A percentile compares a stretch with the other conserved stretches of the same genome.
phyloP scores from a whole-genome alignment of 2,329 filamentous ascomycete genomes.

The Verticillium zaregamsianum region DNA sequence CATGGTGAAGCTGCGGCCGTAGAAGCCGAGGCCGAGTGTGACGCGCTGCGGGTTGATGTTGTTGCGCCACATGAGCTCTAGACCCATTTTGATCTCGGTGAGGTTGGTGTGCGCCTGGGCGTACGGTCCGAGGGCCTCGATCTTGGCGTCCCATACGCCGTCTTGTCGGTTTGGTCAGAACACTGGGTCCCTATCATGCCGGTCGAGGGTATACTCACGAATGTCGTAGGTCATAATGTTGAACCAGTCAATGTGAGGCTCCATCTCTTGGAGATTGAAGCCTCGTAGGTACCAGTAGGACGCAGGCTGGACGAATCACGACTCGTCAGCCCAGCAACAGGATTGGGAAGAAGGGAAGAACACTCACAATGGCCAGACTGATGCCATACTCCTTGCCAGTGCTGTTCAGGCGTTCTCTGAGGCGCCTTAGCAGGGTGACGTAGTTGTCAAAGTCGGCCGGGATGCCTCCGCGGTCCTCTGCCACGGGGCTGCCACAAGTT shows the following conservation, averaged over 20 bases:
- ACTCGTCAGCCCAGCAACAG: not conserved
- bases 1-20: constrained; percentile 31
- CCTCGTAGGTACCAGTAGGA: constrained; percentile 10
- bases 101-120: constrained; percentile 40
- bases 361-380: too few relatives aligned
- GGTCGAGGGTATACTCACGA: not conserved
- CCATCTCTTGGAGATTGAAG: constrained; percentile 5
- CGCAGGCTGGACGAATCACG: not conserved
- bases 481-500: constrained; percentile 2
- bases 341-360: too few relatives aligned
- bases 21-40: constrained; percentile 40
- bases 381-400: not conserved
- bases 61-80: constrained; percentile 45
- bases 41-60: constrained; percentile 36
- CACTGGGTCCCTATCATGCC: not conserved
- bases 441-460: constrained; percentile 12
- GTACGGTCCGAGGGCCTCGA: constrained; percentile 20
- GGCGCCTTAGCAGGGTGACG: constrained; percentile 36
- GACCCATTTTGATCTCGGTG: constrained; percentile 36
- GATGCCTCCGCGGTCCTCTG: constrained; percentile 11
- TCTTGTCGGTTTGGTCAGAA: constrained; percentile 11
- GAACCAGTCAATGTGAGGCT: constrained; percentile 20
- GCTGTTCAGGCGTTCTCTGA: not conserved
- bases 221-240: constrained; percentile 17
- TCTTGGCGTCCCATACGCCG: constrained; percentile 32